Percentiles rank a stretch among this genome's conserved stretches.
phyloP scores from a whole-genome alignment of 257 asterid genomes.

The Nicotiana otophora region DNA sequence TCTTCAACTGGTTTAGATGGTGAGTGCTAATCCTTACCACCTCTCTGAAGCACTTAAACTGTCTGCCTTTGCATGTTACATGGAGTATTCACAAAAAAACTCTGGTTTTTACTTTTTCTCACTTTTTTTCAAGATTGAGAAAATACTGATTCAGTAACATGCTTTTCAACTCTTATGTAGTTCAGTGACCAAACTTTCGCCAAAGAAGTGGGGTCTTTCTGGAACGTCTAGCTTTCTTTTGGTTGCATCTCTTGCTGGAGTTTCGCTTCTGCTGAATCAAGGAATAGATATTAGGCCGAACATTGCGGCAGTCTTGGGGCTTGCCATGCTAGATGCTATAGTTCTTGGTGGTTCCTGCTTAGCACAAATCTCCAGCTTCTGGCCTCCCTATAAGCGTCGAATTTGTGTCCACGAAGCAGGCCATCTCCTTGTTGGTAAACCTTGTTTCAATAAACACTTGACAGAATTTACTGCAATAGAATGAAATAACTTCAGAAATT shows the following conservation, averaged over 20 bases:
- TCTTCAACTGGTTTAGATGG: constrained; percentile 82
- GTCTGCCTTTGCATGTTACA: background rate
- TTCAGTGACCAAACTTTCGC: constrained; percentile 85
- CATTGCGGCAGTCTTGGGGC: constrained; percentile 62
- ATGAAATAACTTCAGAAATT: background rate
- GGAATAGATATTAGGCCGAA: constrained; percentile 91
- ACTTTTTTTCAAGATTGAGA: background rate
- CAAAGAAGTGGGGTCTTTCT: constrained; percentile 94
- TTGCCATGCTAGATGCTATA: constrained; percentile 66
- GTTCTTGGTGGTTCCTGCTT: constrained; percentile 89
- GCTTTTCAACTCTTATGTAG: constrained; percentile 5
- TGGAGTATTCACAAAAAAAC: background rate
- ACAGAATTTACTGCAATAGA: background rate
- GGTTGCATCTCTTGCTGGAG: constrained; percentile 59
- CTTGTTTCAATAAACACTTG: constrained; percentile 2
- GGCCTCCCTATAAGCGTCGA: constrained; percentile 96
- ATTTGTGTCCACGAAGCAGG: constrained; percentile 97
- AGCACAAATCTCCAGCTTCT: constrained; percentile 85
- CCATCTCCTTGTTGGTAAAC: constrained; percentile 87
- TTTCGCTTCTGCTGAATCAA: constrained; percentile 62
- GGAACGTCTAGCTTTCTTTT: constrained; percentile 68
- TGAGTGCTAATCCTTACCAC: constrained; percentile 11
- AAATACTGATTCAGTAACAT: background rate
- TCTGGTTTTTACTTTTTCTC: background rate
- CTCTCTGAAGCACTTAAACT: background rate